These are phyloP conservation scores for Suhomyces kunorum DNA, from an alignment of 1,139 yeast species.

Conservation along the genomic window DNA sequence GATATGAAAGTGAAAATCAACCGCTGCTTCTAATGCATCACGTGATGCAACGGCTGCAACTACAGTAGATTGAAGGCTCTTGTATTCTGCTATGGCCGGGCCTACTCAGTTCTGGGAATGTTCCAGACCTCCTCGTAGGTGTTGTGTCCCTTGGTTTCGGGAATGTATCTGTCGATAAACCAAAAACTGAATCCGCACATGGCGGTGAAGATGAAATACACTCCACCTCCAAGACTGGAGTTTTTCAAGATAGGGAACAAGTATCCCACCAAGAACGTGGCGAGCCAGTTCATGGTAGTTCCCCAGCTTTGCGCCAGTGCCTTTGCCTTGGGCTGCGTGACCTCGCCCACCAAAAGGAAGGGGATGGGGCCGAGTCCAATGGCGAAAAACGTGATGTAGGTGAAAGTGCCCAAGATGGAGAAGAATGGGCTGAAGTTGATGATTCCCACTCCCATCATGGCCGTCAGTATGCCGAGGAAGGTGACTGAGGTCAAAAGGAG, in stretches of 20 bases:
- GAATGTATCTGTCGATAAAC: slow-evolving; percentile 54
- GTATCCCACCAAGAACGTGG: slow-evolving; percentile 81
- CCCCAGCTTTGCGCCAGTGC: slow-evolving; percentile 94
- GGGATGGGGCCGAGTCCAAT: slow-evolving; percentile 95
- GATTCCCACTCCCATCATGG: slow-evolving; percentile 68
- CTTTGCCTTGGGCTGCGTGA: slow-evolving; percentile 76
- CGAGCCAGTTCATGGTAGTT: slow-evolving; percentile 85
- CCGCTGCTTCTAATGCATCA: background rate
- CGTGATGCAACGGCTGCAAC: slow-evolving; percentile 1
- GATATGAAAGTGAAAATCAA: background rate
- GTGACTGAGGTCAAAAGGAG: slow-evolving; percentile 63
- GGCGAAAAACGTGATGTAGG: slow-evolving; percentile 83
- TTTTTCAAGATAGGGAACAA: slow-evolving; percentile 73
- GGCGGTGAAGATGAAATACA: slow-evolving; percentile 70
- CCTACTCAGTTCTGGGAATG: slow-evolving; percentile 10
- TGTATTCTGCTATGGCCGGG: background rate
- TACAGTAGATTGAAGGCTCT: background rate
- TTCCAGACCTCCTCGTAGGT: slow-evolving; percentile 66
- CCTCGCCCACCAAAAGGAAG: slow-evolving; percentile 83
- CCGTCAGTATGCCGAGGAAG: slow-evolving; percentile 69
- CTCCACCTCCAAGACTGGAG: slow-evolving; percentile 67
- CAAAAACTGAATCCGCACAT: slow-evolving; percentile 51
- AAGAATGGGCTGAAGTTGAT: slow-evolving; percentile 47
- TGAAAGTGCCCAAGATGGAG: slow-evolving; percentile 66
- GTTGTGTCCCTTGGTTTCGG: slow-evolving; percentile 75